These are phyloP conservation scores for Symbiodinium pilosum DNA, from an alignment of 73 alveolate genomes.

Conservation along the genomic window DNA sequence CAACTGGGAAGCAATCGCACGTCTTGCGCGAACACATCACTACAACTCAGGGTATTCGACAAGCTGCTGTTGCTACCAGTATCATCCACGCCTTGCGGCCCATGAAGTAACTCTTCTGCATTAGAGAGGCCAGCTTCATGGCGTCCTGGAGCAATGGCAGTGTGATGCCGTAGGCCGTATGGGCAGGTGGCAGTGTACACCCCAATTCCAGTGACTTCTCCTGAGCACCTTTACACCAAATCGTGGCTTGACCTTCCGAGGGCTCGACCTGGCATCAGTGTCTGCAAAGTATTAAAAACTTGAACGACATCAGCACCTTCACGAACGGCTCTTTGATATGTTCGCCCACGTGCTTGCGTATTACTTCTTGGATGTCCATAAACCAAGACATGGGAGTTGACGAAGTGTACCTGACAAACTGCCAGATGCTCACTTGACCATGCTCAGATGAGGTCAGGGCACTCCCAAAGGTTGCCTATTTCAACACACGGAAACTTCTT, in stretches of 20 bases:
- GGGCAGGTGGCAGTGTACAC: too few species aligned
- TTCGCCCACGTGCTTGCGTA: constrained; percentile 75
- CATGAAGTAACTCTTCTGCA: constrained; percentile 91
- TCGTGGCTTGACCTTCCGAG: constrained; percentile 72
- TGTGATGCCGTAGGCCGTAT: too few species aligned
- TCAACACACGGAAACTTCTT: constrained; percentile 83
- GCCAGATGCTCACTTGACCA: too few species aligned
- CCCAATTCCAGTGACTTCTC: background rate
- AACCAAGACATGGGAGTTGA: constrained; percentile 92
- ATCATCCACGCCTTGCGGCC: constrained; percentile 35
- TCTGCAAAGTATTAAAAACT: background rate
- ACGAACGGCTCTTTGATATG: constrained; percentile 89
- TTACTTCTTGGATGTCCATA: constrained; percentile 82
- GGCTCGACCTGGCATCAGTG: constrained; percentile 38
- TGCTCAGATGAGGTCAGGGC: background rate
- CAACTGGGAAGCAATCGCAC: too few species aligned
- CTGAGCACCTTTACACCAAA: constrained; percentile 94
- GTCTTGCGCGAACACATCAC: too few species aligned
- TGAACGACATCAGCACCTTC: constrained; percentile 20
- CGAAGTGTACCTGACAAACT: constrained; percentile 50
- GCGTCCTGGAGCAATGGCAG: constrained; percentile 43
- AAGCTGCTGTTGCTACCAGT: too few species aligned
- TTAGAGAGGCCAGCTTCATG: constrained; percentile 85
- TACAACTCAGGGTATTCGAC: too few species aligned
- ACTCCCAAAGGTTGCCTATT: constrained; percentile 78